Evolutionary conservation across 2,329 filamentous ascomycete genomes (phyloP).

Genomic region (Fusarium hainanense): DNA sequence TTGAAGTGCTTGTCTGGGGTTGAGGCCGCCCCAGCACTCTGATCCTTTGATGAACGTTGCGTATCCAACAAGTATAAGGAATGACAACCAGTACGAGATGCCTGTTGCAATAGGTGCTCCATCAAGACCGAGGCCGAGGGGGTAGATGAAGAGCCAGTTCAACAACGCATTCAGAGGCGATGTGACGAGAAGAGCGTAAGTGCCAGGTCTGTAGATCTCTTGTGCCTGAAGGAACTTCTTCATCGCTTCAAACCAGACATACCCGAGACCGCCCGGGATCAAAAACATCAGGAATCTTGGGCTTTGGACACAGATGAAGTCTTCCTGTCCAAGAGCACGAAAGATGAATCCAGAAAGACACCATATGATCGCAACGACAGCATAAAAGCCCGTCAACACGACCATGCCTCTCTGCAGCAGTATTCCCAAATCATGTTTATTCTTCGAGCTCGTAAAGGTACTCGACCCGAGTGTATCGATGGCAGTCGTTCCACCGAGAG

Average conservation of each 20-base stretch:
- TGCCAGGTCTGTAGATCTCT: slow-evolving; percentile 84
- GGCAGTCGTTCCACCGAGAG: slow-evolving; percentile 85
- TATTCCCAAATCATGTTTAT: slow-evolving; percentile 82
- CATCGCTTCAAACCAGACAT: slow-evolving; percentile 86
- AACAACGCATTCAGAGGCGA: slow-evolving; percentile 83
- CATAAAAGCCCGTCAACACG: slow-evolving; percentile 77
- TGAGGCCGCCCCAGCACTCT: slow-evolving; percentile 82
- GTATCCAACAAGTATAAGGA: slow-evolving; percentile 79
- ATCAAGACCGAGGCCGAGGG: slow-evolving; percentile 75
- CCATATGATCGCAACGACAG: slow-evolving; percentile 79
- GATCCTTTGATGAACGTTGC: slow-evolving; percentile 75
- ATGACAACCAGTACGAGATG: slow-evolving; percentile 87
- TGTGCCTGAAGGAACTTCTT: slow-evolving; percentile 93
- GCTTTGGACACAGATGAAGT: slow-evolving; percentile 79
- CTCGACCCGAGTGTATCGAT: slow-evolving; percentile 87
- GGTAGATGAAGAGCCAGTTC: slow-evolving; percentile 84
- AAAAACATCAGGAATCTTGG: slow-evolving; percentile 78
- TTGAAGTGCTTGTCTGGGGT: slow-evolving; percentile 70
- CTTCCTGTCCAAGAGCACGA: slow-evolving; percentile 78
- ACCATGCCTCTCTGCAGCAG: slow-evolving; percentile 81
- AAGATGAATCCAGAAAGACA: slow-evolving; percentile 80
- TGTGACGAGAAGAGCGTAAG: slow-evolving; percentile 84
- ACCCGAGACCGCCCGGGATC: slow-evolving; percentile 84
- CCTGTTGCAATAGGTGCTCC: slow-evolving; percentile 86
- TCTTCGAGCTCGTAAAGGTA: slow-evolving; percentile 82